Base-by-base conservation (phyloP, 2,329 filamentous ascomycete species). In the Cordyceps cateniannulata region DNA sequence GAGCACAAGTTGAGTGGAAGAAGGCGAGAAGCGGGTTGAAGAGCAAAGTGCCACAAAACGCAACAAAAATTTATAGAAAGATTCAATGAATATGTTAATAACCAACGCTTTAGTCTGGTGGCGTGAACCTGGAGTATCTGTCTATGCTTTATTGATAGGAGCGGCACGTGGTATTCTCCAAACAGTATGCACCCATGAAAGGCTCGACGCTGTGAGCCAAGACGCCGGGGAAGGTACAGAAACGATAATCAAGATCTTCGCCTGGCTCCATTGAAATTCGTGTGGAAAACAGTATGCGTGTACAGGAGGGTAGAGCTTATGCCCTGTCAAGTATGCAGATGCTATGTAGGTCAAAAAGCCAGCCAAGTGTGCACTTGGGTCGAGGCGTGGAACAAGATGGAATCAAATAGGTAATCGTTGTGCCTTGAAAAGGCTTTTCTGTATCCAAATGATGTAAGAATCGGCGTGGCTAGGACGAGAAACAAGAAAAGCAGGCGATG, bases 81-180 rank as follows among this genome's bases (percentile, higher is more conserved):
- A 45, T 50, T 45, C 35, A 58, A 51, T 29, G 44, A 59, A 61
- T 27, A 62, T 48, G 48, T 59, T 59, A 51, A 59, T 59, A 32
- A 32, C 35, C 32, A 9, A 35, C 10, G 14, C 29, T 40, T 27
- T 12, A 9, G 2, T 18, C 27, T 22, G 12, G 22, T 25, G 18
- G 7, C 5, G 32, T 12, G 24, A 20, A 9, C 24, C 14, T 5
- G 8, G 24, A 16, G 18, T 6, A 49, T 27, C 9, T 20, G 32
- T n/a, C n/a, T n/a, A n/a, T n/a, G n/a, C n/a, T n/a, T n/a, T n/a
- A n/a, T n/a, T n/a, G n/a, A n/a, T n/a, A n/a, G n/a, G n/a, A n/a
- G n/a, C n/a, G n/a, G n/a, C n/a, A n/a, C n/a, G n/a, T n/a, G n/a
- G n/a, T 54, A 20, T 54, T 42, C 27, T 27, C 14, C 40, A 8